Evolutionary conservation across 805 yeast species (phyloP).

Genomic region (Suhomyces tanzawaensis): DNA sequence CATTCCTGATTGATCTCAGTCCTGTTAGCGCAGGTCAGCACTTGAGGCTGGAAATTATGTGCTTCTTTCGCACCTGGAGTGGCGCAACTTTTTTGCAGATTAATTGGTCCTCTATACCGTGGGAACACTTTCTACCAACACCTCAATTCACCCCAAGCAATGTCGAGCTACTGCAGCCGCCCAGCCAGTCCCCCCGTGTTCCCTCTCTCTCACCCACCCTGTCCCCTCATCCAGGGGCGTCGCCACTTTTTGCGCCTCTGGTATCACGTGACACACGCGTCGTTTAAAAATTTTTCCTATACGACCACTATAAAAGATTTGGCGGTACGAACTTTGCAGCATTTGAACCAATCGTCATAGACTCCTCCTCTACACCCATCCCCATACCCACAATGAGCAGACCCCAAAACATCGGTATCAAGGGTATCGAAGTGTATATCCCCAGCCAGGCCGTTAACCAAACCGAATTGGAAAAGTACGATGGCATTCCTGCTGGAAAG

Average conservation of each 20-base stretch:
- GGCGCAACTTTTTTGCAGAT: too few relatives aligned
- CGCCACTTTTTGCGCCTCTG: too few relatives aligned
- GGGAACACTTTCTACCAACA: too few relatives aligned
- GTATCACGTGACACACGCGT: slow-evolving; percentile 5
- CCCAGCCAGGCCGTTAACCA: slow-evolving; percentile 87
- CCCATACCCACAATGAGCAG: slow-evolving; percentile 26
- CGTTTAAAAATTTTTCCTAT: slow-evolving; percentile 5
- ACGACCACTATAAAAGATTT: slow-evolving; percentile 1
- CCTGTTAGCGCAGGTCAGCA: too few relatives aligned
- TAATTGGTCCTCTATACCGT: too few relatives aligned
- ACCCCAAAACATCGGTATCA: slow-evolving; percentile 91
- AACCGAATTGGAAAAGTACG: slow-evolving; percentile 78
- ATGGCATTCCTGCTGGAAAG: slow-evolving; percentile 88
- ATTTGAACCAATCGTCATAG: neutral
- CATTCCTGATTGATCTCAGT: too few relatives aligned
- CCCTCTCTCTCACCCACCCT: neutral
- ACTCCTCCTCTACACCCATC: neutral
- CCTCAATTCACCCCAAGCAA: too few relatives aligned
- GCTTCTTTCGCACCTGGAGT: too few relatives aligned
- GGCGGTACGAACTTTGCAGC: slow-evolving; percentile 5
- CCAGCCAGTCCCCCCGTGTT: too few relatives aligned
- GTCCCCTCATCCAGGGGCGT: too few relatives aligned
- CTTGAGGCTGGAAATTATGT: too few relatives aligned
- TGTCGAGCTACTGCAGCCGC: too few relatives aligned
- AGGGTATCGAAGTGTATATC: slow-evolving; percentile 89